A percentile compares a stretch with the other conserved stretches of the same genome.
Conservation (phyloP, 2,329 filamentous ascomycete species). For the Fusarium siculi region DNA sequence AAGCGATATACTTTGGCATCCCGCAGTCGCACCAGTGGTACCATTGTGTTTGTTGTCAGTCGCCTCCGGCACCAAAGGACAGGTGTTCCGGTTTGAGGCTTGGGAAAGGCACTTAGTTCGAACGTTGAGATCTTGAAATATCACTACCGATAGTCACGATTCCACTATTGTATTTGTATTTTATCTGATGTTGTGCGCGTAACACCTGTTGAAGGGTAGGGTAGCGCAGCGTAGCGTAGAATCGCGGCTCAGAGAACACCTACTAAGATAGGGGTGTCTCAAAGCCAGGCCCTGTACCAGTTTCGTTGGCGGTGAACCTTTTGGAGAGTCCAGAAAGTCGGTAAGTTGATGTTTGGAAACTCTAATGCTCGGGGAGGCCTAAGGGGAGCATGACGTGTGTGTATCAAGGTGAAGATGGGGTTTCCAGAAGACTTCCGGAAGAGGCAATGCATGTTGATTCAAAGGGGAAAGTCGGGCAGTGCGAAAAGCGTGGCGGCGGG, state of each 20-base stretch:
- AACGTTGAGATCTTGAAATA: constrained; percentile 28
- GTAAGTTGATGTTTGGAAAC: constrained; percentile 38
- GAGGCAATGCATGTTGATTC: constrained; percentile 11
- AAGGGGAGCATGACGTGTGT: neutral
- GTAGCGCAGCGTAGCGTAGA: neutral
- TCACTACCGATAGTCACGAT: constrained; percentile 22
- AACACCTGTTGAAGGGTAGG: constrained; percentile 5
- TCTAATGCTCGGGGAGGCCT: constrained; percentile 25
- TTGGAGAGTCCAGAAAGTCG: constrained; percentile 29
- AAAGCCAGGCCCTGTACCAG: constrained; percentile 29
- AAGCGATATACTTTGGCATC: neutral
- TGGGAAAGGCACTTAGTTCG: neutral
- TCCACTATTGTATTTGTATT: neutral
- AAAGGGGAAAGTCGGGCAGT: constrained; percentile 18
- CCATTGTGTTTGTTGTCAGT: neutral
- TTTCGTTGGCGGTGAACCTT: constrained; percentile 25
- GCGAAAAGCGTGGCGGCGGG: constrained; percentile 11
- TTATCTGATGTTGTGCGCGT: constrained; percentile 8
- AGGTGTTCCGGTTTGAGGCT: neutral
- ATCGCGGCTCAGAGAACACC: neutral
- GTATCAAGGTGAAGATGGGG: neutral
- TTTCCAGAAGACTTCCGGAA: constrained; percentile 43
- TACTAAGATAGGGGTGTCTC: neutral
- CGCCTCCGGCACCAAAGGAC: neutral
- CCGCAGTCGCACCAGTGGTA: neutral